Conservation (phyloP, 139 green algal species). For the Zygnema circumcarinatum region DNA sequence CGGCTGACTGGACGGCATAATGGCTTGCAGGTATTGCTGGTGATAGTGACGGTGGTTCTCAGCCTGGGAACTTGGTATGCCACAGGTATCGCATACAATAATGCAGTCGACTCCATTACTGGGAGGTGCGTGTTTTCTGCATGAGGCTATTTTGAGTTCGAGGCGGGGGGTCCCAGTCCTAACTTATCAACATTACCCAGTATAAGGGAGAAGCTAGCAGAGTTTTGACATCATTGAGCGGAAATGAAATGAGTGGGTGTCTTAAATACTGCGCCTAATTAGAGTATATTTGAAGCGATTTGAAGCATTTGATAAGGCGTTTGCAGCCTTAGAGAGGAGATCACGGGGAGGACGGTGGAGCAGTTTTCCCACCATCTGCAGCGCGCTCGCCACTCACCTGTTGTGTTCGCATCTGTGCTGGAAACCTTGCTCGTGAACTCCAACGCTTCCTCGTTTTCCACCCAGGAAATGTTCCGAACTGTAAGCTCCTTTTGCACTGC, state of each 20-base stretch:
- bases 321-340: constrained; percentile 2
- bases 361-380: not conserved
- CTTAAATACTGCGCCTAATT: no score
- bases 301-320: no score
- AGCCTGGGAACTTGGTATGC: constrained; percentile 37
- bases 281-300: no score
- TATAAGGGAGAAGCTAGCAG: no score
- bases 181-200: no score
- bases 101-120: constrained; percentile 8
- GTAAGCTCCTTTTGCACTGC: not conserved
- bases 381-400: not conserved
- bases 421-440: not conserved
- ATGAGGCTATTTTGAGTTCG: no score
- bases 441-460: not conserved
- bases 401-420: not conserved
- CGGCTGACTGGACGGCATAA: no score
- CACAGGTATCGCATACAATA: constrained; percentile 16
- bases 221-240: no score
- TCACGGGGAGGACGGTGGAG: not conserved
- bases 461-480: not conserved
- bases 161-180: no score
- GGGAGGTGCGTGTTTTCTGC: not conserved
- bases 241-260: no score
- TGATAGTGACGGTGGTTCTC: constrained; percentile 36
- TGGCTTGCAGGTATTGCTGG: constrained; percentile 11